Evolutionary conservation across 345 rosid species (phyloP).

Genomic region (Euphorbia tirucalli): DNA sequence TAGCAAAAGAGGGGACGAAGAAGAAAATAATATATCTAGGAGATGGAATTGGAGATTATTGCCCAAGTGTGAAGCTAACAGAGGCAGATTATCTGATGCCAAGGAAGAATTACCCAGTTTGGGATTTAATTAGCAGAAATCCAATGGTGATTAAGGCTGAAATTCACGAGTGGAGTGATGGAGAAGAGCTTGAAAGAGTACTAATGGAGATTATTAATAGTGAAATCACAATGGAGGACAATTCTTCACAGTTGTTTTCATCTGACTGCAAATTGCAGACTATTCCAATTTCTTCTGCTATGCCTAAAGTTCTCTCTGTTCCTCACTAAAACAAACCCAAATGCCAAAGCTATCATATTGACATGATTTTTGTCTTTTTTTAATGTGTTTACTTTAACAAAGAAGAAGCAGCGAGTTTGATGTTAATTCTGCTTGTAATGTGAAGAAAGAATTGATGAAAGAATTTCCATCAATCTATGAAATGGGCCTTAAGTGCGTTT

Average conservation of each 20-base stretch:
- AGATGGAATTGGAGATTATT: slow-evolving; percentile 81
- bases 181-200: slow-evolving; percentile 51
- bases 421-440: background rate
- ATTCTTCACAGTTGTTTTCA: slow-evolving; percentile 22
- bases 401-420: background rate
- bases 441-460: background rate
- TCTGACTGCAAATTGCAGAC: slow-evolving; percentile 54
- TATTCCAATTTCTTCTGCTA: slow-evolving; percentile 27
- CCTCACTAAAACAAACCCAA: slow-evolving; percentile 25
- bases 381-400: background rate
- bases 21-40: slow-evolving; percentile 70
- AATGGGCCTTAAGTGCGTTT: background rate
- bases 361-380: background rate
- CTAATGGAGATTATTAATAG: slow-evolving; percentile 37
- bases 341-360: background rate
- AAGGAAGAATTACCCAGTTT: slow-evolving; percentile 75
- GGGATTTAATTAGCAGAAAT: slow-evolving; percentile 64
- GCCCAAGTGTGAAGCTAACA: slow-evolving; percentile 68
- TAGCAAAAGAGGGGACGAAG: slow-evolving; percentile 44
- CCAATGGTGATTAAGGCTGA: slow-evolving; percentile 55
- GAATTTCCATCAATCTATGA: background rate
- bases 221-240: no score
- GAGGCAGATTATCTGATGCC: slow-evolving; percentile 68
- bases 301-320: slow-evolving; percentile 42
- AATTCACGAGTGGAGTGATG: slow-evolving; percentile 72